Evolutionary conservation across 179 eudicot genomes (phyloP), one percentile per base, ranked within the genome.

Genomic region (Sideroxylon spinosum): DNA sequence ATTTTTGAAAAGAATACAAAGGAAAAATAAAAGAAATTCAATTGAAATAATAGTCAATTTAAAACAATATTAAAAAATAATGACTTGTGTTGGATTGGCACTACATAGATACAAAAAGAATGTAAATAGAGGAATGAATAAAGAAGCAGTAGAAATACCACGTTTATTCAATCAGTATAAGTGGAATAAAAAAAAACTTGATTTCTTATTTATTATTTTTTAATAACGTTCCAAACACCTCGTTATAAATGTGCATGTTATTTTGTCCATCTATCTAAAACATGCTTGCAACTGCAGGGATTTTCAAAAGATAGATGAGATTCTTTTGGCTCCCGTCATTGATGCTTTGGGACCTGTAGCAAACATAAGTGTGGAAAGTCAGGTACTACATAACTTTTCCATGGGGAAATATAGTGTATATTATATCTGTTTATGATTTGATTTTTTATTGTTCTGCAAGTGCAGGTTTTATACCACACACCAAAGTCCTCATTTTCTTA

Each of bases 401-500:
- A 37, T 12, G 9, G 2, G 56, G 64, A 59, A 37, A 70, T 4
- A 59, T 6, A 10, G 4, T 52, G 12, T 77, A 9, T 70, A 50
- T 68, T 53, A 74, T 4, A 57, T 64, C 7, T 9, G 32, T 22
- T 9, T 32, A 46, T 37, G 19, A 56, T 9, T 55, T 67, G 3
- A 17, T 48, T 65, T 44, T 73, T 8, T 72, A 20, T 74, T 80
- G 61, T 79, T 52, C 68, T 86, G 66, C 59, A 52, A 50, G 48
- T 81, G 86, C 98, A 96, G 99, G 90, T 96, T 76, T 81, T 96
- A 55, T 96, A 92, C 79, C 98, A 96, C 79, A 87, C 99, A 78
- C 99, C 99, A 46, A 96, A 94, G 83, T 92, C 97, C 67, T 94
- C 97, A 61, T 83, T 82, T 84, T 91, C 97, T 72, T 83, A 81